Percentiles rank a stretch among this genome's conserved stretches.
These are phyloP conservation scores for Besnoitia besnoiti DNA, from an alignment of 169 alveolate genomes.

Conservation along the genomic window DNA sequence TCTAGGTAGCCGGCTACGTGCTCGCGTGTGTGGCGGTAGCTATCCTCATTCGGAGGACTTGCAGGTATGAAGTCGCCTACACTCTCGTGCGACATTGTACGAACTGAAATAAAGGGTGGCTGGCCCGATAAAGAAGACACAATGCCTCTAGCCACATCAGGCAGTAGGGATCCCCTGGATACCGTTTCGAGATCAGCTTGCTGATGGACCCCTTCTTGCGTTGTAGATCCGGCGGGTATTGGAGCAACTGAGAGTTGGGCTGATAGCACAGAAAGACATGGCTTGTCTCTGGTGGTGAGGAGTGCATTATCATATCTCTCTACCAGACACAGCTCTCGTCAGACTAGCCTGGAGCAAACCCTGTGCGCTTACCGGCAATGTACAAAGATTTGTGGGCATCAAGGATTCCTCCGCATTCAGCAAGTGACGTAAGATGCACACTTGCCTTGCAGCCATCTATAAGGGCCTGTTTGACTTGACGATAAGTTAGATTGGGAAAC, in stretches of 20 bases:
- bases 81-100: background rate
- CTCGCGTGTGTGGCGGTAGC: background rate
- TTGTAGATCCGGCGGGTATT: background rate
- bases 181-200: background rate
- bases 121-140: background rate
- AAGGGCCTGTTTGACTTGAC: constrained; percentile 67
- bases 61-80: background rate
- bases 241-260: background rate
- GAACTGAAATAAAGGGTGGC: background rate
- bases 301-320: background rate
- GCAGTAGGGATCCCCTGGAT: background rate
- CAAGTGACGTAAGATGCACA: constrained; percentile 35
- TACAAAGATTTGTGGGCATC: constrained; percentile 37
- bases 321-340: background rate
- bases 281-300: background rate
- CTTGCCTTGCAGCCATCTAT: constrained; percentile 69
- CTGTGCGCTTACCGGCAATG: constrained; percentile 53
- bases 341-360: background rate
- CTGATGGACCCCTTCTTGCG: background rate
- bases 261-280: background rate
- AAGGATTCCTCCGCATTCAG: constrained; percentile 65
- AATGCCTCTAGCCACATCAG: background rate
- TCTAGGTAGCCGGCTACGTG: background rate
- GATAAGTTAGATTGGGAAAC: constrained; percentile 72
- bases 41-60: background rate